Base-by-base conservation (phyloP, 164 flowering plant species). In the Sedum album region DNA sequence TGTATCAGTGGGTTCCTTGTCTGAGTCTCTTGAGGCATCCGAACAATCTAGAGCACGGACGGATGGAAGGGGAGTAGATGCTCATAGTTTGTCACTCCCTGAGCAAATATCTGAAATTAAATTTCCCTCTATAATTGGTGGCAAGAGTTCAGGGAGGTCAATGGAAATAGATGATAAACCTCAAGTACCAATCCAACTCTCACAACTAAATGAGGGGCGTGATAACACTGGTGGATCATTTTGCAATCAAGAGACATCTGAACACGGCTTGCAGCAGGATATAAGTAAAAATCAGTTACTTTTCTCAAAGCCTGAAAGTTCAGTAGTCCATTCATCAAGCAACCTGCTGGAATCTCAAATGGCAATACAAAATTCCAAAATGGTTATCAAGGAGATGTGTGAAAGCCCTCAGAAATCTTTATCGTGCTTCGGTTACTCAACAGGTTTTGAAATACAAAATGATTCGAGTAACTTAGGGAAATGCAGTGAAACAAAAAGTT, bases 401-500 rank as follows among this genome's bases (percentile, higher is more conserved):
- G 61, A 4, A 3, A 55, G 31, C 18, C 3, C 61, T 2, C 31
- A 25, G 1, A 55, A 31, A 55, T 55, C 61, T 25, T 26, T 31
- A 55, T 26, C 57, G 26, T n/a, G 57, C 57, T 51, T 21, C 21
- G 57, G 17, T 31, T 10, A 55, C 61, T 55, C 28, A 2, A 55
- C 61, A 10, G 61, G 26, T 25, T 10, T 5, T 55, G 61, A 9
- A 25, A 2, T 55, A 31, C 61, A 28, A 55, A 55, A 55, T 55
- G 61, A 26, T 26, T 17, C 31, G 9, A 11, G 31, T 25, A 55
- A 28, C 18, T 25, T 26, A 4, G 61, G 61, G 31, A 28, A 26
- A 0, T 55, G 31, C 61, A 10, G 55, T 21, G 72, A 66, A 36
- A 21, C 49, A 71, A 84, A 77, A 73, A 66, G 23, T 66, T 38